These are phyloP conservation scores for Symbiodinium pilosum DNA, from an alignment of 73 alveolate genomes.

Conservation along the genomic window DNA sequence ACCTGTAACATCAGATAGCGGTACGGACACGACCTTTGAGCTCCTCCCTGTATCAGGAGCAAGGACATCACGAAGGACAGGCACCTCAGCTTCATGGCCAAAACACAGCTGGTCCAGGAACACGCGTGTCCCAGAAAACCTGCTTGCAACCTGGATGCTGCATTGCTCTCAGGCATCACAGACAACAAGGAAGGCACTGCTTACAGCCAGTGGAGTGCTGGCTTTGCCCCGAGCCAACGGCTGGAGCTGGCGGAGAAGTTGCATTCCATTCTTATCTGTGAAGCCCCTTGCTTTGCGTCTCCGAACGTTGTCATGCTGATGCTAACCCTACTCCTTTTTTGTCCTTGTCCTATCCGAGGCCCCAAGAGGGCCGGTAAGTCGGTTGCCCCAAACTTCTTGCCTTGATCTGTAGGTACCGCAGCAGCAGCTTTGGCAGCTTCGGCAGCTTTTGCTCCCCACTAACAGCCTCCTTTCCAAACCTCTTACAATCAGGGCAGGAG, in stretches of 20 bases:
- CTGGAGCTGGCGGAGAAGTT: not conserved
- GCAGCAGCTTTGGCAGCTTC: too few species aligned
- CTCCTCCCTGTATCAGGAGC: constrained; percentile 1
- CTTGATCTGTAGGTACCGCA: too few species aligned
- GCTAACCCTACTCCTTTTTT: too few species aligned
- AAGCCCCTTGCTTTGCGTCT: not conserved
- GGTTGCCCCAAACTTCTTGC: too few species aligned
- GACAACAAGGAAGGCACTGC: not conserved
- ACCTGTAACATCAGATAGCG: constrained; percentile 13
- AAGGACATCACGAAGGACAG: not conserved
- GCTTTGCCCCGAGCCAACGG: not conserved
- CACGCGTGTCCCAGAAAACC: not conserved
- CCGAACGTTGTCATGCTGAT: not conserved
- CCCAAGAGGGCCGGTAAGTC: too few species aligned
- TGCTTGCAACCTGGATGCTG: not conserved
- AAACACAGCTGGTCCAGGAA: not conserved
- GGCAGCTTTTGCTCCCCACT: too few species aligned
- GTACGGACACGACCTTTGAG: not conserved
- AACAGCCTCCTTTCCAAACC: too few species aligned
- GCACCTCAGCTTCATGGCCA: not conserved
- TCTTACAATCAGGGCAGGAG: too few species aligned
- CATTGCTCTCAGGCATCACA: constrained; percentile 5
- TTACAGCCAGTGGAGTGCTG: not conserved
- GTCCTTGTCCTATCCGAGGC: too few species aligned
- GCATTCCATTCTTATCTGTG: not conserved